Evolutionary conservation across 2,329 filamentous ascomycete genomes (phyloP).

Genomic region (Metarhizium brunneum): DNA sequence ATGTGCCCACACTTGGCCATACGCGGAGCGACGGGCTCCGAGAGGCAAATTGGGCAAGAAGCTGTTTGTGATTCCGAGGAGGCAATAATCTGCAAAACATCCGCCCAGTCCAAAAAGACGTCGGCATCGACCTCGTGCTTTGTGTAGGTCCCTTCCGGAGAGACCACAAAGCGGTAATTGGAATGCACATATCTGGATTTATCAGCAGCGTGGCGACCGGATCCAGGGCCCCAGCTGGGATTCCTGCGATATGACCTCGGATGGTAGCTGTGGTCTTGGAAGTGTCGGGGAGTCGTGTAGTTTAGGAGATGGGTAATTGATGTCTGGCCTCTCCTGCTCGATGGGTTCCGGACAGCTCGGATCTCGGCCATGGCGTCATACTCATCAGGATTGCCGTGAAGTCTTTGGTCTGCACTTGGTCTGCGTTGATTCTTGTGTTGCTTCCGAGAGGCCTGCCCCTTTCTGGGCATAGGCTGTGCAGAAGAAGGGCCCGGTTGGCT

Average conservation of each 20-base stretch:
- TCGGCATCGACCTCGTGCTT: constrained; percentile 80
- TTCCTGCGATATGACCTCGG: constrained; percentile 56
- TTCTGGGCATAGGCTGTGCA: constrained; percentile 48
- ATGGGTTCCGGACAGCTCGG: constrained; percentile 45
- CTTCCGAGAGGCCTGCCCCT: constrained; percentile 65
- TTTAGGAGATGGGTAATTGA: constrained; percentile 96
- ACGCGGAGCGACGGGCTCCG: constrained; percentile 81
- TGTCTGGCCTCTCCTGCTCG: constrained; percentile 80
- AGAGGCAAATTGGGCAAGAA: constrained; percentile 91
- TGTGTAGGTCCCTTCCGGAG: constrained; percentile 69
- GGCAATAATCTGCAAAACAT: constrained; percentile 83
- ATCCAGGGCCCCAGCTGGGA: constrained; percentile 75
- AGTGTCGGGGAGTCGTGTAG: constrained; percentile 70
- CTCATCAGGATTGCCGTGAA: constrained; percentile 44
- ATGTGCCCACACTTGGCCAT: constrained; percentile 98
- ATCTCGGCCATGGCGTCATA: constrained; percentile 86
- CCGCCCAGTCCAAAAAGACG: constrained; percentile 80
- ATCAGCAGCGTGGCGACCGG: constrained; percentile 81
- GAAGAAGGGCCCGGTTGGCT: constrained; percentile 24
- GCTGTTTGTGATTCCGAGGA: constrained; percentile 82
- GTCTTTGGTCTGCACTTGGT: constrained; percentile 40
- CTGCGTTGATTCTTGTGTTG: constrained; percentile 78
- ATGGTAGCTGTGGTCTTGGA: constrained; percentile 45
- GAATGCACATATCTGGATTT: constrained; percentile 88
- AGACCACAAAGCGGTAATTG: constrained; percentile 95